Percentiles rank a stretch among this genome's conserved stretches.
Conservation (phyloP, 2,329 filamentous ascomycete genomes). For the Aureobasidium melanogenum region DNA sequence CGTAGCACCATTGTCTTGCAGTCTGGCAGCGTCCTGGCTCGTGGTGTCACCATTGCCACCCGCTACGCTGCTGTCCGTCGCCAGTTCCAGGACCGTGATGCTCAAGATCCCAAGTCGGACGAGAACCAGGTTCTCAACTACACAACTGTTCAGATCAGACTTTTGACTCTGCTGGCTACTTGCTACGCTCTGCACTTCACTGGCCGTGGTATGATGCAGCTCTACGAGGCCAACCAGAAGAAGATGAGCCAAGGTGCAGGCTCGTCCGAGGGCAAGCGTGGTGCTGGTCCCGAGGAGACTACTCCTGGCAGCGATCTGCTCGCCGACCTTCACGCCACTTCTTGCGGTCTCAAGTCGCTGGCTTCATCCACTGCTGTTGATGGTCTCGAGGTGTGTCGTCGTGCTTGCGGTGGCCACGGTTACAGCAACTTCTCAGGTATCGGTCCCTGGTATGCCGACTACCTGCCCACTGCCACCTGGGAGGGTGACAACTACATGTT, state of each 20-base stretch:
- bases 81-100: slow-evolving; percentile 71
- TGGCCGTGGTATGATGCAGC: slow-evolving; percentile 63
- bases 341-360: slow-evolving; percentile 66
- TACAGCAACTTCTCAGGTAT: slow-evolving; percentile 71
- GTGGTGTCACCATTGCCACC: slow-evolving; percentile 69
- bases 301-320: slow-evolving; percentile 58
- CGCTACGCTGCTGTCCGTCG: slow-evolving; percentile 64
- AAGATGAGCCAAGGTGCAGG: slow-evolving; percentile 46
- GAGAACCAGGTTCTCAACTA: slow-evolving; percentile 74
- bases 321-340: slow-evolving; percentile 67
- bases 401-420: slow-evolving; percentile 69
- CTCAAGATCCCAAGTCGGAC: slow-evolving; percentile 47
- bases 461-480: slow-evolving; percentile 63
- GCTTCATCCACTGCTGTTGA: slow-evolving; percentile 65
- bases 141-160: slow-evolving; percentile 68
- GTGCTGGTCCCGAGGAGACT: slow-evolving; percentile 59
- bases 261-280: slow-evolving; percentile 40
- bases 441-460: slow-evolving; percentile 65
- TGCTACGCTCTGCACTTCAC: slow-evolving; percentile 75
- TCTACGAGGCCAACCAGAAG: slow-evolving; percentile 65
- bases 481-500: slow-evolving; percentile 80
- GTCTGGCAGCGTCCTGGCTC: slow-evolving; percentile 60
- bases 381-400: slow-evolving; percentile 64
- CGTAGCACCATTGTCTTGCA: slow-evolving; percentile 66
- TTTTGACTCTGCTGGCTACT: slow-evolving; percentile 62